A percentile compares a stretch with the other conserved stretches of the same genome.
Evolutionary conservation across 768 basidiomycete genomes (phyloP).

Genomic region (Podaxis mareebaensis): DNA sequence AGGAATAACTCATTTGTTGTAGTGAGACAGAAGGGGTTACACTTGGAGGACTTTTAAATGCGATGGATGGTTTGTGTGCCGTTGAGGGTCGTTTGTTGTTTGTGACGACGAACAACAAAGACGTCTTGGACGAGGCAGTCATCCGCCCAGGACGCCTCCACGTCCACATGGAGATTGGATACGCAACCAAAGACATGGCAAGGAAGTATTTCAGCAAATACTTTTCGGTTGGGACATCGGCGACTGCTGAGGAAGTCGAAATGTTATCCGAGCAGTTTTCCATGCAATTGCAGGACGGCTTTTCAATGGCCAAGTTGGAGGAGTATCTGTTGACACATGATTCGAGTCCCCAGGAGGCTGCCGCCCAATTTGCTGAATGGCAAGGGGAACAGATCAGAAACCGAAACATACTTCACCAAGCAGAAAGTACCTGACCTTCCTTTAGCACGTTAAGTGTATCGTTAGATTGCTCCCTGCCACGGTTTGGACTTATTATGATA

Average conservation of each 20-base stretch:
- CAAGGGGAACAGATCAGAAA: background rate
- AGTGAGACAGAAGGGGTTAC: conserved; percentile 38
- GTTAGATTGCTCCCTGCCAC: no score
- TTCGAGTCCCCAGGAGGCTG: background rate
- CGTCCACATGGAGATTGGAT: conserved; percentile 62
- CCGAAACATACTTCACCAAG: background rate
- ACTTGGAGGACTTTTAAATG: conserved; percentile 66
- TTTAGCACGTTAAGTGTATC: no score
- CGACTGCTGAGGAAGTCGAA: background rate
- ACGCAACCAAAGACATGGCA: conserved; percentile 60
- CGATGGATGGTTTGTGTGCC: conserved; percentile 67
- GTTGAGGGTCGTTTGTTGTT: conserved; percentile 50
- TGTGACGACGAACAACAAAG: conserved; percentile 70
- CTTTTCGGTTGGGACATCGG: conserved; percentile 25
- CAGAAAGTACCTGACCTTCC: background rate
- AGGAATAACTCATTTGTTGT: background rate
- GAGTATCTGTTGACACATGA: background rate
- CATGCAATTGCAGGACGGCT: conserved; percentile 51
- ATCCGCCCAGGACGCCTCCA: conserved; percentile 72
- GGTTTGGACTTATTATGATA: no score
- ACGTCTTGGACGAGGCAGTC: conserved; percentile 60
- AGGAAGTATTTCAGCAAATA: conserved; percentile 59
- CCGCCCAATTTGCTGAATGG: background rate
- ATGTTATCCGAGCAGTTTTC: conserved; percentile 40
- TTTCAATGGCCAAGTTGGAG: background rate